A percentile compares a stretch with the other conserved stretches of the same genome.
Evolutionary conservation across 2,329 filamentous ascomycete genomes (phyloP).

Genomic region (Verticillium dahliae): DNA sequence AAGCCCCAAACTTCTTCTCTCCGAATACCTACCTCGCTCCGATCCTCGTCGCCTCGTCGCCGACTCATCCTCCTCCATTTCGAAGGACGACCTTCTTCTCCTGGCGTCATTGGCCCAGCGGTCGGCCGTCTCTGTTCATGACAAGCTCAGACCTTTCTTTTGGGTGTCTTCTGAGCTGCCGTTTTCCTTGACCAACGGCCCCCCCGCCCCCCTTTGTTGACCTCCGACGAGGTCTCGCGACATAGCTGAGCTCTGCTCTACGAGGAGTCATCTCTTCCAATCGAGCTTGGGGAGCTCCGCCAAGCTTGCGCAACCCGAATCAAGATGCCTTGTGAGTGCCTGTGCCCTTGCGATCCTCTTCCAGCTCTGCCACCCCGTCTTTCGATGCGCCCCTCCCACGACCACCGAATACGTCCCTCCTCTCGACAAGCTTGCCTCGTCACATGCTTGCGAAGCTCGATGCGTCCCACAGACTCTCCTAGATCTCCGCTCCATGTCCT

Average conservation of each 20-base stretch:
- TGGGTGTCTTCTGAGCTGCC: conserved; percentile 11
- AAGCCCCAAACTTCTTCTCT: conserved; percentile 10
- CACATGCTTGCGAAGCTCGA: not conserved
- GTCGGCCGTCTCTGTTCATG: conserved; percentile 11
- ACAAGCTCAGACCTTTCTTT: conserved; percentile 13
- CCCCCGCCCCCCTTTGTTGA: conserved; percentile 3
- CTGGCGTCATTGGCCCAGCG: conserved; percentile 10
- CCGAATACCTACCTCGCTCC: conserved; percentile 9
- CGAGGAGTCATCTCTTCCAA: conserved; percentile 3
- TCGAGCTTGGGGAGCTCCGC: conserved; percentile 8
- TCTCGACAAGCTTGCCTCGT: not conserved
- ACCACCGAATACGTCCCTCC: not conserved
- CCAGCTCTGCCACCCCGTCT: not conserved
- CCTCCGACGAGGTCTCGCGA: conserved; percentile 13
- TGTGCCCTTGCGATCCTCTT: not conserved
- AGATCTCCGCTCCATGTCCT: conserved; percentile 7
- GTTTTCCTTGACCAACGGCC: conserved; percentile 4
- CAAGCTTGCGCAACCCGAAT: conserved; percentile 10
- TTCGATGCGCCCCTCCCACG: not conserved
- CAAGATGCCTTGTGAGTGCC: conserved; percentile 17
- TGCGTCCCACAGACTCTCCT: not conserved
- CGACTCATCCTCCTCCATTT: conserved; percentile 9
- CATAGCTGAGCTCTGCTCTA: conserved; percentile 7
- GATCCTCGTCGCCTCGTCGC: conserved; percentile 6
- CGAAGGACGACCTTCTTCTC: conserved; percentile 5